Base-by-base conservation (phyloP, 129 eudicot species). In the Saussurea involucrata region DNA sequence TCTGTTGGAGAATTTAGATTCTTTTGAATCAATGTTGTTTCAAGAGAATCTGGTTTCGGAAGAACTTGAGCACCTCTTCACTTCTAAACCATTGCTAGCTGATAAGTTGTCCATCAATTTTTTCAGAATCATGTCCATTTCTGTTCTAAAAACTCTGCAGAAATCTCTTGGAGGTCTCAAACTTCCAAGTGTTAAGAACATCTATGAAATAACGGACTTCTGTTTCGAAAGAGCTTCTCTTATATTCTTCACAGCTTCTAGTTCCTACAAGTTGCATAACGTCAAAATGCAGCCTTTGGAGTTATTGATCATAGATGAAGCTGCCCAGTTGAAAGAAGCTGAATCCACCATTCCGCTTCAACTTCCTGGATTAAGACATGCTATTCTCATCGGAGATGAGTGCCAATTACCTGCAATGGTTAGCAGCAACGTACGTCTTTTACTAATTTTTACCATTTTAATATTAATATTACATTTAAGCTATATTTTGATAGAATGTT, bases 231-330 rank as follows among this genome's bases (percentile, higher is more conserved):
- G 36, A 11, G 97, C 95, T 69, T 91, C 91, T 2, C 70, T 87
- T 21, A 63, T 91, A 60, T 86, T 90, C 69, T 90, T 92, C 79
- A 90, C 92, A 4, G 81, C 86, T 24, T 90, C 96, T 32, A 83
- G 78, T 67, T 81, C 96, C 3, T 90, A 64, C 71, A 85, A 84
- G 74, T 71, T 90, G 71, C 88, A 84, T 63, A 24, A 5, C 3
- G 74, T 74, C 11, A 42, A 67, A 25, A 80, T 83, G 81, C 49
- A 86, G 36, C 84, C 84, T 6, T 32, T 76, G 28, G 66, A 72
- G 46, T 21, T 88, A 10, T 46, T 87, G 76, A 82, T 87, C 22
- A 78, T 87, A 24, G 90, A 87, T 66, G 90, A 87, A 81, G 88
- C 90, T 28, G 87, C 90, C 4, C 90, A 87, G 40, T 71, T 87